phyloP scores from a whole-genome alignment of 225 moss, liverwort and hornwort genomes.

The Takakia lepidozioides region DNA sequence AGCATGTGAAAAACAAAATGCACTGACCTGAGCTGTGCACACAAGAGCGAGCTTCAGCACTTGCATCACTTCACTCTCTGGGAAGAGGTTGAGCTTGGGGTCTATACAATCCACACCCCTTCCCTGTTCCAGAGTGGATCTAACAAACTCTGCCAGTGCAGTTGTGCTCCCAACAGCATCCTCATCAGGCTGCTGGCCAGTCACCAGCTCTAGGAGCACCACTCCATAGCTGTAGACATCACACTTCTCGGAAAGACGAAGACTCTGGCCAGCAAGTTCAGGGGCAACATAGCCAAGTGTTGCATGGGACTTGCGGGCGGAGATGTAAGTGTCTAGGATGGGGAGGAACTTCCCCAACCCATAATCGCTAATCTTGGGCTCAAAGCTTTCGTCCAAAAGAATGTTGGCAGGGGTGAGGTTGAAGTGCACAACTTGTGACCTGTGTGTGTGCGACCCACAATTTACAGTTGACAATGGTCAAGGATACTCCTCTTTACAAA shows the following conservation, averaged over 20 bases:
- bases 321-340: slow-evolving; percentile 54
- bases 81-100: slow-evolving; percentile 45
- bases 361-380: slow-evolving; percentile 70
- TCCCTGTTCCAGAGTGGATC: slow-evolving; percentile 60
- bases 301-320: slow-evolving; percentile 54
- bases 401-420: slow-evolving; percentile 65
- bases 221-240: slow-evolving; percentile 94
- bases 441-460: no score
- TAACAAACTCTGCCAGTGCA: slow-evolving; percentile 63
- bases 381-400: slow-evolving; percentile 68
- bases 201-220: slow-evolving; percentile 91
- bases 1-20: no score
- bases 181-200: slow-evolving; percentile 62
- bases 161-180: slow-evolving; percentile 47
- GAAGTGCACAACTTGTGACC: slow-evolving; percentile 60
- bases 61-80: slow-evolving; percentile 85
- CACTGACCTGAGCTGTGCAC: slow-evolving; percentile 56
- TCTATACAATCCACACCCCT: slow-evolving; percentile 70
- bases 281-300: slow-evolving; percentile 77
- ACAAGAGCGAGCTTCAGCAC: slow-evolving; percentile 82
- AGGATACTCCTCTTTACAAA: no score
- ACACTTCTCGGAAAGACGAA: slow-evolving; percentile 62
- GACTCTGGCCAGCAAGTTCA: slow-evolving; percentile 54
- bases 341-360: slow-evolving; percentile 75
- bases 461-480: no score